These are phyloP conservation scores for Ziziphus jujuba DNA, from an alignment of 306 rosid species.

Conservation along the genomic window DNA sequence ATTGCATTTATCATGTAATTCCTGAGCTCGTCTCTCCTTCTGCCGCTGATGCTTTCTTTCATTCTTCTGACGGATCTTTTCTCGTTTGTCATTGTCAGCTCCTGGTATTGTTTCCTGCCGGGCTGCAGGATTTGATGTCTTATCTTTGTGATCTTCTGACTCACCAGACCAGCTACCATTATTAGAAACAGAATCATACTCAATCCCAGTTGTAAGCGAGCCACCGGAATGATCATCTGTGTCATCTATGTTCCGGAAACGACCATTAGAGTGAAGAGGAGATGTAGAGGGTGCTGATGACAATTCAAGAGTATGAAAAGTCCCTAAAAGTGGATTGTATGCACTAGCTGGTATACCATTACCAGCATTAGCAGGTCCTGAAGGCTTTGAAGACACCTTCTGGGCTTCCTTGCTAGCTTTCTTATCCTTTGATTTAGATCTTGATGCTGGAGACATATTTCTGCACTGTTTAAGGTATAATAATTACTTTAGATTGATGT, in stretches of 20 bases:
- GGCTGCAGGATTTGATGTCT: slow-evolving; percentile 48
- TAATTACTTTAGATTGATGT: not conserved
- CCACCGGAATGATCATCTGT: slow-evolving; percentile 82
- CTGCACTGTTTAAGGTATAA: slow-evolving; percentile 34
- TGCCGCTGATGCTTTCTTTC: slow-evolving; percentile 98
- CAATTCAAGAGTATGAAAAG: slow-evolving; percentile 77
- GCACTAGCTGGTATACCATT: slow-evolving; percentile 81
- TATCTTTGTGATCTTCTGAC: slow-evolving; percentile 93
- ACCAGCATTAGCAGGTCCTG: slow-evolving; percentile 61
- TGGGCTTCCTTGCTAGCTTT: slow-evolving; percentile 74
- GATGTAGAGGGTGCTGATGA: slow-evolving; percentile 52
- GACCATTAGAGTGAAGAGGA: slow-evolving; percentile 65
- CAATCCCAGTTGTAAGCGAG: slow-evolving; percentile 50
- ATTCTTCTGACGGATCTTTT: slow-evolving; percentile 90
- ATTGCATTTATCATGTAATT: slow-evolving; percentile 83
- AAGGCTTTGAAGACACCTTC: slow-evolving; percentile 57
- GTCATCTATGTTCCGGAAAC: slow-evolving; percentile 88
- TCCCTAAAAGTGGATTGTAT: slow-evolving; percentile 85
- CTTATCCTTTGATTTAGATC: slow-evolving; percentile 85
- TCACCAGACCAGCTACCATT: slow-evolving; percentile 99
- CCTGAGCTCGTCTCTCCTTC: slow-evolving; percentile 95
- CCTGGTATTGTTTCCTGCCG: slow-evolving; percentile 78
- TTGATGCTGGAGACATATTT: slow-evolving; percentile 88
- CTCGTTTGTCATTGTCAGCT: slow-evolving; percentile 91
- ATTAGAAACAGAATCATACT: slow-evolving; percentile 94